phyloP scores from a whole-genome alignment of 257 asterid species.

The Jacaranda mimosifolia region DNA sequence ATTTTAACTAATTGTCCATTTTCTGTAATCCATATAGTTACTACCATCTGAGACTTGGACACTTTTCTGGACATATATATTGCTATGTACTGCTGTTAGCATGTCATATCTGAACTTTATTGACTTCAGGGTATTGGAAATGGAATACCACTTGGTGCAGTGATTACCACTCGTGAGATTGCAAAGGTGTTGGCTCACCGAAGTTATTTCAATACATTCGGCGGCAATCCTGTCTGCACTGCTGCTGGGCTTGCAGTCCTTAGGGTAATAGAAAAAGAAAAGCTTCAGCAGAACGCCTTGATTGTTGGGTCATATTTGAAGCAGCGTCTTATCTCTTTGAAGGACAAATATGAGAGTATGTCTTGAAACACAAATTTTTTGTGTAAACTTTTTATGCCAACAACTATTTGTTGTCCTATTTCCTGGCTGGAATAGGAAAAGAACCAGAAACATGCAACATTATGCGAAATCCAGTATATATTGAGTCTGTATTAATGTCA shows the following conservation, averaged over 20 bases:
- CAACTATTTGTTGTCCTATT: not conserved
- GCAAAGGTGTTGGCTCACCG: constrained; percentile 74
- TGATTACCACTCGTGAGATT: constrained; percentile 85
- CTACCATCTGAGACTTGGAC: too few relatives aligned
- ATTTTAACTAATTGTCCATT: too few relatives aligned
- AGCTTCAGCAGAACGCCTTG: constrained; percentile 82
- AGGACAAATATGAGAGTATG: constrained; percentile 79
- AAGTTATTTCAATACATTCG: constrained; percentile 86
- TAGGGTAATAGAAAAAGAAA: constrained; percentile 79
- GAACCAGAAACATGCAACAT: not conserved
- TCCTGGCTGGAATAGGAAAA: not conserved
- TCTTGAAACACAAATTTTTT: not conserved
- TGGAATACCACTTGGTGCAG: constrained; percentile 96
- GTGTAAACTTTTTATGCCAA: not conserved
- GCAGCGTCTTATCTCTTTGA: constrained; percentile 65
- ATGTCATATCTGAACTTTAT: not conserved
- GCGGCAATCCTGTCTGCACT: constrained; percentile 93
- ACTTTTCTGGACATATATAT: too few relatives aligned
- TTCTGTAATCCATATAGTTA: too few relatives aligned
- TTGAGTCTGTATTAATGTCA: not conserved
- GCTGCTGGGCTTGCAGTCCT: constrained; percentile 96
- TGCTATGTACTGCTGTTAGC: not conserved
- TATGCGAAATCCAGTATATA: not conserved
- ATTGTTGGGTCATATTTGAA: constrained; percentile 79
- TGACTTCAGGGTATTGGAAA: constrained; percentile 86